Conservation (phyloP, 768 basidiomycete genomes). For the Chalciporus pseudorubinellus region DNA sequence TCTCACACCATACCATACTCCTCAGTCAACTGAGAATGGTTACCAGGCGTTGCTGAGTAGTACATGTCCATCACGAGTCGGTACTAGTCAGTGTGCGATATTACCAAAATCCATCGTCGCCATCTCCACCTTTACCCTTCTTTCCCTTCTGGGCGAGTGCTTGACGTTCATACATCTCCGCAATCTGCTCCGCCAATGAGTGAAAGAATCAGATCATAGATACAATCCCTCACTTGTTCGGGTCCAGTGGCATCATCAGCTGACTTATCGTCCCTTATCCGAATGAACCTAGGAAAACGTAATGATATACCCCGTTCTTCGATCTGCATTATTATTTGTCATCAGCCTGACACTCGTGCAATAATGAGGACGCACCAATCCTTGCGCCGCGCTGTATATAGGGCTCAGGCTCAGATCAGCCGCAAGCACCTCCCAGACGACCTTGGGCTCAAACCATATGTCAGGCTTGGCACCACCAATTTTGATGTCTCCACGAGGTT, state of each 20-base stretch:
- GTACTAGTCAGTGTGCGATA: conserved; percentile 13
- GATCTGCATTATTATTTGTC: conserved; percentile 41
- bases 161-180: conserved; percentile 93
- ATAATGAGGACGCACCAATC: conserved; percentile 55
- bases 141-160: conserved; percentile 77
- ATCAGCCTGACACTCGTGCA: conserved; percentile 1
- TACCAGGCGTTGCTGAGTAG: conserved; percentile 14
- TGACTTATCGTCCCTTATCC: conserved; percentile 88
- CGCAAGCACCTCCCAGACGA: conserved; percentile 98
- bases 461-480: conserved; percentile 94
- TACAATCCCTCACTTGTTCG: conserved; percentile 65
- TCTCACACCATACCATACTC: neutral
- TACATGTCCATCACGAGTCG: conserved; percentile 9
- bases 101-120: conserved; percentile 81
- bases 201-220: neutral
- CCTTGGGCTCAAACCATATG: conserved; percentile 95
- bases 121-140: conserved; percentile 58
- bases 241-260: conserved; percentile 91
- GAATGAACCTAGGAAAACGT: conserved; percentile 93
- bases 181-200: conserved; percentile 51
- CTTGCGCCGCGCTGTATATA: conserved; percentile 92
- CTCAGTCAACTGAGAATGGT: neutral
- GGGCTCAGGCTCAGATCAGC: conserved; percentile 97
- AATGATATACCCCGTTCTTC: conserved; percentile 93
- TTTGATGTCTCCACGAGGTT: conserved; percentile 80